Conservation (phyloP, 495 filamentous ascomycete species). For the Penicillium crystallinum region DNA sequence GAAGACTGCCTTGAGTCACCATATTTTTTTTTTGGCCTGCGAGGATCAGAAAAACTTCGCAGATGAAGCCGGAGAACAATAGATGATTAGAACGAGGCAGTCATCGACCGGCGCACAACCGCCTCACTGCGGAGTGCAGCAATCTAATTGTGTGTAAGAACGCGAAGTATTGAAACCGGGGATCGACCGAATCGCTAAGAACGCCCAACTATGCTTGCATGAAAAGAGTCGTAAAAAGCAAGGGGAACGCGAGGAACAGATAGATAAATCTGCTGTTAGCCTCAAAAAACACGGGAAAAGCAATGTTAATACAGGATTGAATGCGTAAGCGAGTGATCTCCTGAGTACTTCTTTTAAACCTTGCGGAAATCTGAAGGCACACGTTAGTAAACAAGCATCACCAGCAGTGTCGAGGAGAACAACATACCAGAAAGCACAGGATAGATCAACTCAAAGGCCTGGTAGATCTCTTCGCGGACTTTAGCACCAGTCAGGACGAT, state of each 20-base stretch:
- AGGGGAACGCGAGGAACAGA: conserved; percentile 10
- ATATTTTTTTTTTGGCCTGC: conserved; percentile 27
- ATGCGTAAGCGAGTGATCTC: conserved; percentile 33
- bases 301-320: conserved; percentile 55
- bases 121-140: conserved; percentile 47
- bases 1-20: conserved; percentile 6
- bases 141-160: conserved; percentile 45
- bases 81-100: conserved; percentile 41
- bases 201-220: conserved; percentile 50
- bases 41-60: conserved; percentile 10
- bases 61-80: conserved; percentile 13
- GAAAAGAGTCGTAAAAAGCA: conserved; percentile 30
- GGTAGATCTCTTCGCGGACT: conserved; percentile 97
- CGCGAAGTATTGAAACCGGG: conserved; percentile 23
- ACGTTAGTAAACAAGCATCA: conserved; percentile 12
- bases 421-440: conserved; percentile 85
- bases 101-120: conserved; percentile 61
- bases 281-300: conserved; percentile 43
- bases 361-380: conserved; percentile 59
- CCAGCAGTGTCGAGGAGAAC: neutral
- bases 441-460: conserved; percentile 98
- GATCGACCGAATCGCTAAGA: conserved; percentile 41
- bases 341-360: conserved; percentile 37
- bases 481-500: conserved; percentile 98
- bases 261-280: conserved; percentile 18